A percentile compares a stretch with the other conserved stretches of the same genome.
These are phyloP conservation scores for Canavalia ensiformis DNA, from an alignment of 306 rosid species.

Conservation along the genomic window DNA sequence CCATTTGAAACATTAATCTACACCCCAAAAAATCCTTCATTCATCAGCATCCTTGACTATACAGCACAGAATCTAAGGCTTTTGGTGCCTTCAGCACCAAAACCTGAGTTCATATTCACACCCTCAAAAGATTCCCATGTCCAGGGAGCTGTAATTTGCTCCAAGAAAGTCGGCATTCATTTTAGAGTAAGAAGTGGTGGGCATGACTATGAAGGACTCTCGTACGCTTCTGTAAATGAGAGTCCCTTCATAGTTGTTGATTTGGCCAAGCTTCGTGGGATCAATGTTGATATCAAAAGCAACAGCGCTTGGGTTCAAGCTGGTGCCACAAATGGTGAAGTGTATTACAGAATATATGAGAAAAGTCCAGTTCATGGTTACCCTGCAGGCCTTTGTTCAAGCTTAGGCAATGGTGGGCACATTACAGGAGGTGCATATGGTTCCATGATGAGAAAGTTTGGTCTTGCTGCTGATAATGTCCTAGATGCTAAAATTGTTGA, in stretches of 20 bases:
- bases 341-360: slow-evolving; percentile 61
- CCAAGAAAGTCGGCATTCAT: slow-evolving; percentile 54
- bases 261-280: slow-evolving; percentile 51
- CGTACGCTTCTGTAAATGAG: slow-evolving; percentile 57
- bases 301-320: slow-evolving; percentile 77
- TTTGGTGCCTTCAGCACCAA: slow-evolving; percentile 61
- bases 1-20: slow-evolving; percentile 48
- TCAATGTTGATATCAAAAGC: slow-evolving; percentile 48
- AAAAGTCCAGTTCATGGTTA: slow-evolving; percentile 60
- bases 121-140: slow-evolving; percentile 58
- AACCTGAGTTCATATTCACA: slow-evolving; percentile 74
- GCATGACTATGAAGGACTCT: slow-evolving; percentile 73
- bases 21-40: slow-evolving; percentile 53
- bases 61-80: slow-evolving; percentile 64
- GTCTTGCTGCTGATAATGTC: slow-evolving; percentile 70
- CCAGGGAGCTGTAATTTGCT: slow-evolving; percentile 62
- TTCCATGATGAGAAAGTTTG: slow-evolving; percentile 67
- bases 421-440: slow-evolving; percentile 85
- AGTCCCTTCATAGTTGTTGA: slow-evolving; percentile 64
- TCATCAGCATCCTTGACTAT: slow-evolving; percentile 54
- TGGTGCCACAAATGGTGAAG: slow-evolving; percentile 72
- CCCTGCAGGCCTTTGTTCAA: slow-evolving; percentile 70
- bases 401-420: slow-evolving; percentile 75
- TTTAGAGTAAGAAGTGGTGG: slow-evolving; percentile 73
- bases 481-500: slow-evolving; percentile 66